phyloP scores from a whole-genome alignment of 805 yeast species.

The Candida easanensis region DNA sequence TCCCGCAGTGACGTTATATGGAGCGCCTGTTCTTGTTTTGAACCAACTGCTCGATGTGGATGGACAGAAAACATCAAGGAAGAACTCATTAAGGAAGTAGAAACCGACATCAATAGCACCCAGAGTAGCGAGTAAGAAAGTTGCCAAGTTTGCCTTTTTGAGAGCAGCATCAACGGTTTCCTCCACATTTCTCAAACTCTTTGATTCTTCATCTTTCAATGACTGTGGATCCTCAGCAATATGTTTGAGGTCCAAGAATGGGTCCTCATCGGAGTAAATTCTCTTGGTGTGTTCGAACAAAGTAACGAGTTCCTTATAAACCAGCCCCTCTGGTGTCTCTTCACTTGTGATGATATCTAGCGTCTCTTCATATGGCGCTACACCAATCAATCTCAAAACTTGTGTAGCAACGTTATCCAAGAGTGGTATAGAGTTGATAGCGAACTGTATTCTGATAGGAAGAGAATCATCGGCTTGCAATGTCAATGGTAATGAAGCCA shows the following conservation, averaged over 20 bases:
- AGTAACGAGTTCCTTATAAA: slow-evolving; percentile 65
- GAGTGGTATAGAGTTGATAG: slow-evolving; percentile 68
- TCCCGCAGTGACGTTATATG: slow-evolving; percentile 32
- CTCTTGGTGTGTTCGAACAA: slow-evolving; percentile 75
- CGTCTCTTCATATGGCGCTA: slow-evolving; percentile 74
- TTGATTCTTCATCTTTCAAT: slow-evolving; percentile 9
- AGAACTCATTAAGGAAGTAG: slow-evolving; percentile 78
- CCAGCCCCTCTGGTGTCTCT: slow-evolving; percentile 61
- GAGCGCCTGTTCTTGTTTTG: slow-evolving; percentile 4
- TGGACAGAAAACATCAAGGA: slow-evolving; percentile 86
- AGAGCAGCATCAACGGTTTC: slow-evolving; percentile 41
- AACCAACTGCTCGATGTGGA: slow-evolving; percentile 36
- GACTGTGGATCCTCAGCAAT: slow-evolving; percentile 53
- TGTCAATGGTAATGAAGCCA: slow-evolving; percentile 59
- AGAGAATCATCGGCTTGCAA: slow-evolving; percentile 52
- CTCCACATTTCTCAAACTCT: slow-evolving; percentile 19
- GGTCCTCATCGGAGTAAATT: slow-evolving; percentile 65
- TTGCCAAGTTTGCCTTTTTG: slow-evolving; percentile 82
- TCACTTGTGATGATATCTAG: slow-evolving; percentile 65
- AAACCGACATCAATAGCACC: slow-evolving; percentile 87
- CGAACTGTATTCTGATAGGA: slow-evolving; percentile 55
- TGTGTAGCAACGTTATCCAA: slow-evolving; percentile 83
- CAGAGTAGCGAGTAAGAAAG: slow-evolving; percentile 82
- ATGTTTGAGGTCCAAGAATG: slow-evolving; percentile 67
- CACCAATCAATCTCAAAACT: slow-evolving; percentile 65